These are phyloP conservation scores for Cutaneotrichosporon cavernicola DNA, from an alignment of 1,284 basidiomycete genomes.

Conservation along the genomic window DNA sequence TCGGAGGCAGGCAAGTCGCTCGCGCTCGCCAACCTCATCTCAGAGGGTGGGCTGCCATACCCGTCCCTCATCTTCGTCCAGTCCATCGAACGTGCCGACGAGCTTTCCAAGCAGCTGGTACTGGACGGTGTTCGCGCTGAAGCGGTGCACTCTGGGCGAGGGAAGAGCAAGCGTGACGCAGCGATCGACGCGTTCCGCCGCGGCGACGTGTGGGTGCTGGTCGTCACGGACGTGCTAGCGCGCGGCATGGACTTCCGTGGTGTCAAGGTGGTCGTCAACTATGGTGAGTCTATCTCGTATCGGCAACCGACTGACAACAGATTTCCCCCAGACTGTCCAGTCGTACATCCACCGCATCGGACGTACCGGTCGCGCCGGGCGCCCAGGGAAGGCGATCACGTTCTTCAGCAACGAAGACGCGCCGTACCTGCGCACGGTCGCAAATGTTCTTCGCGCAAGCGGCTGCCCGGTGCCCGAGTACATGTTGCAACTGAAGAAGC, in stretches of 20 bases:
- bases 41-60: constrained; percentile 76
- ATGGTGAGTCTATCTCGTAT: constrained; percentile 51
- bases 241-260: constrained; percentile 98
- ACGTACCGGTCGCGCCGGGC: constrained; percentile 89
- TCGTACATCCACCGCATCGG: constrained; percentile 95
- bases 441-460: constrained; percentile 88
- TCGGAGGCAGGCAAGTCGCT: constrained; percentile 91
- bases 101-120: constrained; percentile 81
- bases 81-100: constrained; percentile 83
- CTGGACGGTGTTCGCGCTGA: constrained; percentile 86
- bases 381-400: constrained; percentile 86
- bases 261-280: constrained; percentile 91
- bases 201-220: constrained; percentile 86
- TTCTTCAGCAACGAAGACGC: constrained; percentile 95
- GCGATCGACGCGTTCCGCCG: constrained; percentile 78
- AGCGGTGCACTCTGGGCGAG: constrained; percentile 85
- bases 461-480: constrained; percentile 86
- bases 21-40: constrained; percentile 73
- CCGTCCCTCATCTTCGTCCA: constrained; percentile 93
- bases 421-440: constrained; percentile 89
- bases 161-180: constrained; percentile 80
- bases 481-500: constrained; percentile 81
- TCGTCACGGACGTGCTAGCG: constrained; percentile 92
- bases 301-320: constrained; percentile 48
- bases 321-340: constrained; percentile 90